Conservation (phyloP, 345 rosid genomes). For the Boechera retrofracta region DNA sequence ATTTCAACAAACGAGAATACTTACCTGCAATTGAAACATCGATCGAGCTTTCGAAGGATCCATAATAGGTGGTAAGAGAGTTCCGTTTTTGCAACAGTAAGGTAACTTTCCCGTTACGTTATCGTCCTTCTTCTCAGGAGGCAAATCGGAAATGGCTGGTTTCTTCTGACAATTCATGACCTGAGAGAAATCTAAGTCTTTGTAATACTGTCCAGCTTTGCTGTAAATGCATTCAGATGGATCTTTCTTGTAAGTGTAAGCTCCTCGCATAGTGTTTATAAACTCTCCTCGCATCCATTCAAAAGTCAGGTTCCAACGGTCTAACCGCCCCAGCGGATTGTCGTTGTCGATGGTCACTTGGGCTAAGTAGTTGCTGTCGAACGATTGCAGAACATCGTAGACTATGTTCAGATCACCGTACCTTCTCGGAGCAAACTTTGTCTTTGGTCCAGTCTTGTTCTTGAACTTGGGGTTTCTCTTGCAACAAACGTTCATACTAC, state of each 20-base stretch:
- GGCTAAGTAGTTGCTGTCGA: slow-evolving; percentile 71
- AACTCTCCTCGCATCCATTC: slow-evolving; percentile 94
- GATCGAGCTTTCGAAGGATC: slow-evolving; percentile 61
- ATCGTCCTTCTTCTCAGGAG: slow-evolving; percentile 62
- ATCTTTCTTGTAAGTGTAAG: slow-evolving; percentile 66
- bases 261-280: slow-evolving; percentile 81
- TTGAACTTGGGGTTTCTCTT: slow-evolving; percentile 68
- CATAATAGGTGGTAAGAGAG: slow-evolving; percentile 69
- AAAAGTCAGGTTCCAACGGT: slow-evolving; percentile 95
- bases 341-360: slow-evolving; percentile 88
- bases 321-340: slow-evolving; percentile 75
- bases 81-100: slow-evolving; percentile 78
- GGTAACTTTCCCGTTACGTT: slow-evolving; percentile 67
- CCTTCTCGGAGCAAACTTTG: slow-evolving; percentile 57
- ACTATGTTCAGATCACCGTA: slow-evolving; percentile 68
- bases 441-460: slow-evolving; percentile 46
- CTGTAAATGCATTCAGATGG: slow-evolving; percentile 68
- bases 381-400: slow-evolving; percentile 77
- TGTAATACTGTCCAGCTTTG: slow-evolving; percentile 60
- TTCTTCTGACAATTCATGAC: slow-evolving; percentile 69
- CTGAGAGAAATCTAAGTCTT: slow-evolving; percentile 69
- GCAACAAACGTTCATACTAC: slow-evolving; percentile 74
- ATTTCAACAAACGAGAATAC: not conserved
- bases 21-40: slow-evolving; percentile 74
- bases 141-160: slow-evolving; percentile 79